Evolutionary conservation across 306 rosid species (phyloP).

Genomic region (Lotus japonicus): DNA sequence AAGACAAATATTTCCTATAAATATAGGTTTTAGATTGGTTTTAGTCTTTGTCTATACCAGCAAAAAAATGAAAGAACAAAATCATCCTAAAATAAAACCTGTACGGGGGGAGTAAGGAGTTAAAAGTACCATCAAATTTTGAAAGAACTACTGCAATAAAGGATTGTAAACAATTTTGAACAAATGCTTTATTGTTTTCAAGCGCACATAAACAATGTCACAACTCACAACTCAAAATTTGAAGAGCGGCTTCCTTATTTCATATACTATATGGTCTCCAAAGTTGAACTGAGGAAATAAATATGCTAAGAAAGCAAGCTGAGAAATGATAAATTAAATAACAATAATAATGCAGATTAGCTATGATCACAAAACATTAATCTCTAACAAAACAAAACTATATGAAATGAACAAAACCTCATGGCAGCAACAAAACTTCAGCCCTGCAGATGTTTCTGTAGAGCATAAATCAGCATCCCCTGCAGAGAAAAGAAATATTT

Average conservation of each 20-base stretch:
- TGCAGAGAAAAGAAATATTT: conserved; percentile 9
- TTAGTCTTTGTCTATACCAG: too few relatives aligned
- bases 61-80: too few relatives aligned
- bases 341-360: neutral
- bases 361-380: neutral
- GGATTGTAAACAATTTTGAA: neutral
- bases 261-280: neutral
- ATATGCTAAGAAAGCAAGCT: neutral
- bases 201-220: neutral
- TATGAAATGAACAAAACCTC: neutral
- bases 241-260: neutral
- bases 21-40: too few relatives aligned
- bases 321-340: neutral
- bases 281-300: neutral
- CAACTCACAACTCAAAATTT: neutral
- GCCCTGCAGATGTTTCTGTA: neutral
- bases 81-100: neutral
- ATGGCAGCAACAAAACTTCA: neutral
- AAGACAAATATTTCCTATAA: too few relatives aligned
- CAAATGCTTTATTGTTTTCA: neutral
- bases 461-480: neutral
- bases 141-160: neutral
- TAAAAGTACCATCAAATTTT: neutral
- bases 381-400: neutral
- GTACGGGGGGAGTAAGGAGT: neutral